Conservation (phyloP, 2,329 filamentous ascomycete species). For the Mariannaea elegans region DNA sequence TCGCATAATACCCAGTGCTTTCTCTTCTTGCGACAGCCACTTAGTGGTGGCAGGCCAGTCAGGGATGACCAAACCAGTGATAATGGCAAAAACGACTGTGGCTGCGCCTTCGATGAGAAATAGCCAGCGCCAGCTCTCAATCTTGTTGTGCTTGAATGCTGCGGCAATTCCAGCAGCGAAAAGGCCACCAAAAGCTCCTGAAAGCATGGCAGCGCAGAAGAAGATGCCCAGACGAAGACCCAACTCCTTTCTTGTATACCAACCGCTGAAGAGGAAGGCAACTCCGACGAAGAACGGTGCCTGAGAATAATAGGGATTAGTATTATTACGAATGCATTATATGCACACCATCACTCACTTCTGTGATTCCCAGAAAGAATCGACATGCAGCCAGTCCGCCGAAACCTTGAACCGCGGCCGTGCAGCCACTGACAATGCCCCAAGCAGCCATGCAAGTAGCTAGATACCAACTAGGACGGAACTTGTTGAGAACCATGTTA, state of each 20-base stretch:
- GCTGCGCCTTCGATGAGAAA: slow-evolving; percentile 24
- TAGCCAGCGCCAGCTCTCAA: slow-evolving; percentile 27
- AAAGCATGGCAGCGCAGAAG: slow-evolving; percentile 45
- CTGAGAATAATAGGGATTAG: no score
- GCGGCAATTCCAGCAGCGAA: slow-evolving; percentile 53
- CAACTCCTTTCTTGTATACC: slow-evolving; percentile 41
- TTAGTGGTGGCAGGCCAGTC: slow-evolving; percentile 25
- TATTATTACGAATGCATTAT: no score
- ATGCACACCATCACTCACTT: slow-evolving; percentile 23
- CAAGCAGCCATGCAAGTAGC: slow-evolving; percentile 36
- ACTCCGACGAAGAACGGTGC: slow-evolving; percentile 40
- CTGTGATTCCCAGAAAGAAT: slow-evolving; percentile 34
- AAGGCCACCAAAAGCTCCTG: slow-evolving; percentile 55
- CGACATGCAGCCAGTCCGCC: slow-evolving; percentile 27
- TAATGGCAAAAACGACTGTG: slow-evolving; percentile 18
- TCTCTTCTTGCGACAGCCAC: slow-evolving; percentile 22
- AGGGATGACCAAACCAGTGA: slow-evolving; percentile 18
- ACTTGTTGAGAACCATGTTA: slow-evolving; percentile 55
- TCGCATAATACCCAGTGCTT: slow-evolving; percentile 17
- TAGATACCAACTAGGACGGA: slow-evolving; percentile 53
- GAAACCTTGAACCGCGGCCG: slow-evolving; percentile 29
- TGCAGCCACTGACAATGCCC: slow-evolving; percentile 37
- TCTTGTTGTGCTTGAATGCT: slow-evolving; percentile 22
- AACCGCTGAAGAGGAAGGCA: slow-evolving; percentile 39
- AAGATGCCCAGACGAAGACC: slow-evolving; percentile 43